Conservation (phyloP, 805 yeast species). For the Lipomyces yamadae region DNA sequence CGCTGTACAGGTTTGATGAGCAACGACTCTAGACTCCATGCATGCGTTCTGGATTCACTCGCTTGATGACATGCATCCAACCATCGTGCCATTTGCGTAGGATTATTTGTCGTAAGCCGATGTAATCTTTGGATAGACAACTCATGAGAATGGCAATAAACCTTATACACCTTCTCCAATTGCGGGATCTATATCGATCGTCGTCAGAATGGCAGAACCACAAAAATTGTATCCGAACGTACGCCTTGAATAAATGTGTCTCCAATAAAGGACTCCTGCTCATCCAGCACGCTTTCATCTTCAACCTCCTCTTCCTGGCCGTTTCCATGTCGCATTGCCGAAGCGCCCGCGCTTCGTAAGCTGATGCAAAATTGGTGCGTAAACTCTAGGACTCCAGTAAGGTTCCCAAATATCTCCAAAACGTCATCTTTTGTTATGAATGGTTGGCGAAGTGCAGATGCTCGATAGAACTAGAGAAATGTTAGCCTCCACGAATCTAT, state of each 20-base stretch:
- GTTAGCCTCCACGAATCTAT: conserved; percentile 38
- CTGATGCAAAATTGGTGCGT: conserved; percentile 43
- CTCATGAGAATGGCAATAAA: conserved; percentile 44
- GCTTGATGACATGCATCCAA: conserved; percentile 43
- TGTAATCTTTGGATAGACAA: conserved; percentile 43
- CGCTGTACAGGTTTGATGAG: conserved; percentile 55
- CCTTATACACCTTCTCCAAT: conserved; percentile 45
- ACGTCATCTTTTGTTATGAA: conserved; percentile 47
- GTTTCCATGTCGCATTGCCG: conserved; percentile 10
- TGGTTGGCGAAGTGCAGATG: conserved; percentile 38
- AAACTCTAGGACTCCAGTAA: conserved; percentile 43
- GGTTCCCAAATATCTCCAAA: conserved; percentile 42
- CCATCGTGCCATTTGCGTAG: conserved; percentile 45
- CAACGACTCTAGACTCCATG: conserved; percentile 51
- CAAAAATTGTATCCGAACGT: conserved; percentile 4
- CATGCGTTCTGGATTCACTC: conserved; percentile 43
- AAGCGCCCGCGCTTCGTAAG: conserved; percentile 34
- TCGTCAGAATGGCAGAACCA: not conserved
- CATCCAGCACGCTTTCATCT: conserved; percentile 18
- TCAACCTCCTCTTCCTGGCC: conserved; percentile 39
- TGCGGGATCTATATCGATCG: conserved; percentile 34
- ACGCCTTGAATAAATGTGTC: conserved; percentile 40
- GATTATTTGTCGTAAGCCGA: conserved; percentile 38
- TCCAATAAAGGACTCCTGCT: conserved; percentile 41
- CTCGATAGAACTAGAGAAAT: conserved; percentile 26